A percentile compares a stretch with the other conserved stretches of the same genome.
Conservation (phyloP, 768 basidiomycete genomes). For the Termitomyces sp. region DNA sequence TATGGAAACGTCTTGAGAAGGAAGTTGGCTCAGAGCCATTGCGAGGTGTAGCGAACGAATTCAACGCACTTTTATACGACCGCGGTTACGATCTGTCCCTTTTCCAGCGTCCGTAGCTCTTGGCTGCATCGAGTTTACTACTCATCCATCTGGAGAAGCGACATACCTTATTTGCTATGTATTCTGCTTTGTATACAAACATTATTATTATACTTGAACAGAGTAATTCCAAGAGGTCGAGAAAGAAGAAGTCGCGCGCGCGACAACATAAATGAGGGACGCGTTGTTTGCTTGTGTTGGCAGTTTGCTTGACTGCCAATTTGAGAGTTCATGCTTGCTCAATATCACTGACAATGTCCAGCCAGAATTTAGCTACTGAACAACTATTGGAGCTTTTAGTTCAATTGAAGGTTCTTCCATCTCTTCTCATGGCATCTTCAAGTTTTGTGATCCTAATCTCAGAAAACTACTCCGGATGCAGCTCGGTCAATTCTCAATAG, state of each 20-base stretch:
- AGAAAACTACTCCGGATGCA: slow-evolving; percentile 74
- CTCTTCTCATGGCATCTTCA: neutral
- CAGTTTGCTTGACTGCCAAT: neutral
- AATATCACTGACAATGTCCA: slow-evolving; percentile 36
- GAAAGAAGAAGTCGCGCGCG: neutral
- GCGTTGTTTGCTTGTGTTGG: slow-evolving; percentile 7
- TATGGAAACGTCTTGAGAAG: neutral
- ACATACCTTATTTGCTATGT: too few relatives aligned
- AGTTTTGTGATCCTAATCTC: neutral
- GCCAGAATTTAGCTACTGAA: slow-evolving; percentile 49
- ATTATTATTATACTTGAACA: neutral
- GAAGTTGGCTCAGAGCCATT: neutral
- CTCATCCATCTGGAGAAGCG: too few relatives aligned
- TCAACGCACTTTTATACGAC: neutral
- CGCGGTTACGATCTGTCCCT: neutral
- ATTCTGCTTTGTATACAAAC: neutral
- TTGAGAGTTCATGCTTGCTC: neutral
- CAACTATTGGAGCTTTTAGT: slow-evolving; percentile 70
- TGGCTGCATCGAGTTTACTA: too few relatives aligned
- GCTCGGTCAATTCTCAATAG: slow-evolving; percentile 63
- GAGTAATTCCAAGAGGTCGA: neutral
- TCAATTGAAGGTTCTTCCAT: slow-evolving; percentile 53
- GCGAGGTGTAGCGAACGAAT: neutral
- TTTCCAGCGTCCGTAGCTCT: neutral
- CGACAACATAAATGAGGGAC: neutral